Evolutionary conservation across 441 rosid genomes (phyloP).

Genomic region (Biscutella auriculata): DNA sequence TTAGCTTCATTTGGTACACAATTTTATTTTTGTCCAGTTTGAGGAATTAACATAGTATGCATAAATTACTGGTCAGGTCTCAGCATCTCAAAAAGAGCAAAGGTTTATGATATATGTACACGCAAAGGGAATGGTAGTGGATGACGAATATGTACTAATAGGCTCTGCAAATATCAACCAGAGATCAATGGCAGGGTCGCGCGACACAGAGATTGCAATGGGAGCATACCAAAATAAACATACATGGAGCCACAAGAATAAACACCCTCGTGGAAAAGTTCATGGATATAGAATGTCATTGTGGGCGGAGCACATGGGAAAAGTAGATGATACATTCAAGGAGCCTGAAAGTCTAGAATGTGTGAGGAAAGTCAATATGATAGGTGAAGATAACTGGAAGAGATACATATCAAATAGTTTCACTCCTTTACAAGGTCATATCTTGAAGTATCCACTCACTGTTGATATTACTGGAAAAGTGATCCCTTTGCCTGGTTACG

Average conservation of each 20-base stretch:
- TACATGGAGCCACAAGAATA: conserved; percentile 40
- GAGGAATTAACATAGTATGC: not conserved
- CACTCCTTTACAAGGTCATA: conserved; percentile 47
- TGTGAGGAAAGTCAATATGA: conserved; percentile 45
- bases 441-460: conserved; percentile 55
- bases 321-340: conserved; percentile 30
- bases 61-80: conserved; percentile 31
- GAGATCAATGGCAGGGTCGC: conserved; percentile 72
- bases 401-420: conserved; percentile 34
- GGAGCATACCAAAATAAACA: conserved; percentile 67
- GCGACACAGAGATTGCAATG: conserved; percentile 88
- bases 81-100: conserved; percentile 39
- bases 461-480: conserved; percentile 50
- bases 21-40: not conserved
- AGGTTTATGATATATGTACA: conserved; percentile 84
- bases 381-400: conserved; percentile 65
- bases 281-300: conserved; percentile 69
- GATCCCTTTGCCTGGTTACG: conserved; percentile 41
- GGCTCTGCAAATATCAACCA: conserved; percentile 88
- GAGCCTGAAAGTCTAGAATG: conserved; percentile 49
- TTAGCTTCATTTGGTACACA: not conserved
- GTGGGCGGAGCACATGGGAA: conserved; percentile 76
- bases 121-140: conserved; percentile 78
- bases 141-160: conserved; percentile 65
- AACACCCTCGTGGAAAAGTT: conserved; percentile 68